Percentiles rank a stretch among this genome's conserved stretches.
Evolutionary conservation across 2,329 filamentous ascomycete genomes (phyloP).

Genomic region (Paracorniculantispora psalliotae): DNA sequence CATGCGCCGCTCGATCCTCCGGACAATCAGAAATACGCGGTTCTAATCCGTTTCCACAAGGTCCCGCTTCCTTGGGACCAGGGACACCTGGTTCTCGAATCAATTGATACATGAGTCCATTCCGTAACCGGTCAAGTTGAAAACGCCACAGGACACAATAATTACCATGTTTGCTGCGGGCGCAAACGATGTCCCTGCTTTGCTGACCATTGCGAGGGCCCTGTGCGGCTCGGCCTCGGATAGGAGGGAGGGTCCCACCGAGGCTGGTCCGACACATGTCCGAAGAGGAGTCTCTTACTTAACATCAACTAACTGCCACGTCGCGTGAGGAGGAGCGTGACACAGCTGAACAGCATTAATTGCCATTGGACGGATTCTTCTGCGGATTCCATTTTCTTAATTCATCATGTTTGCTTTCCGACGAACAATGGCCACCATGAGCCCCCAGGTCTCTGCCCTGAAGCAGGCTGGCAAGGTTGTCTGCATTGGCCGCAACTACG

Average conservation of each 20-base stretch:
- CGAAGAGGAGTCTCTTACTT: neutral
- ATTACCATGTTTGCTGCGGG: neutral
- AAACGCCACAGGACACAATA: neutral
- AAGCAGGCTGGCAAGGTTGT: conserved; percentile 68
- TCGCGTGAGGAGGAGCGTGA: neutral
- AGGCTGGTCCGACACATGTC: conserved; percentile 2
- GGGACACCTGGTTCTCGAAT: no score
- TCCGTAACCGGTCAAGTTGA: no score
- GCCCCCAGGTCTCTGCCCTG: conserved; percentile 41
- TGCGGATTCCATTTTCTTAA: no score
- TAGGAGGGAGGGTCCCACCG: neutral
- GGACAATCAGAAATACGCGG: no score
- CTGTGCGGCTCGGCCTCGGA: conserved; percentile 7
- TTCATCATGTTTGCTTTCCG: conserved; percentile 32
- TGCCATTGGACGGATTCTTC: neutral
- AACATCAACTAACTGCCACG: neutral
- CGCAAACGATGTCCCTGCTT: neutral
- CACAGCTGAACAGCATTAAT: neutral
- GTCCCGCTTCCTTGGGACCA: no score
- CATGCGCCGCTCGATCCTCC: no score
- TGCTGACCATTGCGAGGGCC: conserved; percentile 1
- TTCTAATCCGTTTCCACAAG: no score
- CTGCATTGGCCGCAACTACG: conserved; percentile 95
- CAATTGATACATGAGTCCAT: no score
- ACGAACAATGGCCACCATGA: conserved; percentile 34